Evolutionary conservation across 2,329 filamentous ascomycete genomes (phyloP).

Genomic region (Trichoderma gracile): DNA sequence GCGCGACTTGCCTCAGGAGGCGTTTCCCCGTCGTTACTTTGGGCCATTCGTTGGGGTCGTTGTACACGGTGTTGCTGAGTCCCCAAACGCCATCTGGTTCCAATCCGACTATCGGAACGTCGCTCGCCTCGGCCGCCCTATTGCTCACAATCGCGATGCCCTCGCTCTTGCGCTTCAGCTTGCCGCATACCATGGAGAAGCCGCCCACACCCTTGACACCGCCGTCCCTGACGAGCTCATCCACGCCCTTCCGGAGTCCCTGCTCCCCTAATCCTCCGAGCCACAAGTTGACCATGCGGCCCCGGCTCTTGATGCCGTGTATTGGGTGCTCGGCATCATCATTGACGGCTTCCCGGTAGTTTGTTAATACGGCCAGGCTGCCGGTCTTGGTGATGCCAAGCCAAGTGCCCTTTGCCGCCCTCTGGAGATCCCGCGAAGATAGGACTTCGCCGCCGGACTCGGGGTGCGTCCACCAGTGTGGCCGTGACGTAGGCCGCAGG

Average conservation of each 20-base stretch:
- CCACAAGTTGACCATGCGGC: constrained; percentile 65
- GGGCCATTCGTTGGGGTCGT: constrained; percentile 57
- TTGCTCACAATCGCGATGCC: constrained; percentile 65
- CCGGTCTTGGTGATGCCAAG: constrained; percentile 62
- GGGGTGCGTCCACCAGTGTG: constrained; percentile 62
- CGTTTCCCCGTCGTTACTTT: constrained; percentile 58
- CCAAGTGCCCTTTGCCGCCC: constrained; percentile 65
- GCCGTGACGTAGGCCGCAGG: constrained; percentile 62
- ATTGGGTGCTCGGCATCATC: constrained; percentile 53
- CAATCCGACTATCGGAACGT: constrained; percentile 60
- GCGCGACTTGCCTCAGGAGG: constrained; percentile 47
- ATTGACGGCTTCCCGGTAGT: constrained; percentile 60
- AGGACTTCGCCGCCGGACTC: constrained; percentile 50
- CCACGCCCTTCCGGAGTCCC: constrained; percentile 52
- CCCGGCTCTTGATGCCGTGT: constrained; percentile 58
- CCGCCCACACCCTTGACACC: constrained; percentile 63
- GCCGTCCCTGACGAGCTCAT: constrained; percentile 52
- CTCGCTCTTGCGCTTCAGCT: constrained; percentile 51
- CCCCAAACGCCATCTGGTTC: constrained; percentile 55
- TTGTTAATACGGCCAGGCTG: constrained; percentile 64
- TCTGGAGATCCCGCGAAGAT: constrained; percentile 62
- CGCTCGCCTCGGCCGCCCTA: constrained; percentile 52
- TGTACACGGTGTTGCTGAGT: constrained; percentile 63
- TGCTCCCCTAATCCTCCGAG: constrained; percentile 52
- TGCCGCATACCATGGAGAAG: constrained; percentile 67